These are phyloP conservation scores for Chlamydomonas reinhardtii DNA, from an alignment of 163 green algal species.

Conservation along the genomic window DNA sequence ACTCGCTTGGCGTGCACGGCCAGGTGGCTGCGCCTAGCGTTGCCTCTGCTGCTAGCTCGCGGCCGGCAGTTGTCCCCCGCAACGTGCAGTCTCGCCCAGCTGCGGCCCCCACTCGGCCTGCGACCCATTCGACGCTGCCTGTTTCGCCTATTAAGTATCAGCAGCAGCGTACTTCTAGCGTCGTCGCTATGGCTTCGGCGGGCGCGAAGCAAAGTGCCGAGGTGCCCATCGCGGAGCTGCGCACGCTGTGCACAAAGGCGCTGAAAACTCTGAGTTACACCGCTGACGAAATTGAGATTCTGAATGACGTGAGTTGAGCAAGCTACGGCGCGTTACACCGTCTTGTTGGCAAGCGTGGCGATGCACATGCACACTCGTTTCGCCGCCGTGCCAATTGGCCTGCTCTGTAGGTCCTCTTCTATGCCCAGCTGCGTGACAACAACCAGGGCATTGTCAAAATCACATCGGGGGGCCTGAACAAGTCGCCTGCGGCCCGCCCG, in stretches of 20 bases:
- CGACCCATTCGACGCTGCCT: neutral
- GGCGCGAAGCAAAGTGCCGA: conserved; percentile 45
- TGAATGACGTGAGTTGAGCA: conserved; percentile 57
- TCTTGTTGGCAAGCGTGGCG: neutral
- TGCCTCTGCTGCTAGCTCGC: neutral
- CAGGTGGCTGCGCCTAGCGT: neutral
- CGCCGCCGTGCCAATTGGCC: neutral
- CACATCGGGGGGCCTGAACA: conserved; percentile 72
- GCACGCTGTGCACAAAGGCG: conserved; percentile 66
- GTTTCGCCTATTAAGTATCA: conserved; percentile 27
- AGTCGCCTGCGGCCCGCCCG: conserved; percentile 17
- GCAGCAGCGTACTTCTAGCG: neutral
- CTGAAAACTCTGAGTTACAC: conserved; percentile 64
- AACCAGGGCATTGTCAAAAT: conserved; percentile 90
- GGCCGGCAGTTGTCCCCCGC: neutral
- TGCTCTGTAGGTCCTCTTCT: conserved; percentile 79
- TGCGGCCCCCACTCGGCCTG: neutral
- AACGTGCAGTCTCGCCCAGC: neutral
- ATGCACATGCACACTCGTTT: neutral
- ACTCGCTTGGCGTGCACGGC: neutral
- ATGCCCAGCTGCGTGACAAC: conserved; percentile 87
- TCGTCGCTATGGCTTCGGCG: conserved; percentile 19
- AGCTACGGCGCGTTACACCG: too few relatives aligned
- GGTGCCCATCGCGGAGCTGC: conserved; percentile 60
- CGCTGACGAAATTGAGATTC: conserved; percentile 54